A percentile compares a stretch with the other conserved stretches of the same genome.
Evolutionary conservation across 2,329 filamentous ascomycete genomes (phyloP).

Genomic region (Fusarium udum): DNA sequence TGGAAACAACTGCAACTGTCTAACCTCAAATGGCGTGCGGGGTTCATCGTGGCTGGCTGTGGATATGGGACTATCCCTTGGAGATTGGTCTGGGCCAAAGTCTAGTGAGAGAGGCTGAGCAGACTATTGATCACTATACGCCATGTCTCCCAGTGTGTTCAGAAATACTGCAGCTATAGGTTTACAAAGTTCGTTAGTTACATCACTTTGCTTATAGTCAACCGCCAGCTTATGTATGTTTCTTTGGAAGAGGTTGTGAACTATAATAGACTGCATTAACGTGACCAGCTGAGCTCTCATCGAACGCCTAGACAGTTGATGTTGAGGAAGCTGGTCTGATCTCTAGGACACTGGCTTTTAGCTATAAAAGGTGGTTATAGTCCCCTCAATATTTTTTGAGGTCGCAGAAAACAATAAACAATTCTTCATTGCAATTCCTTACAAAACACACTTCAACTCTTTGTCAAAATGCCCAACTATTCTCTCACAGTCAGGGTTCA

Average conservation of each 20-base stretch:
- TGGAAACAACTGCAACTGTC: not conserved
- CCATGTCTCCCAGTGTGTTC: not conserved
- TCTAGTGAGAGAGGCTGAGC: not conserved
- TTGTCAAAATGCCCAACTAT: not conserved
- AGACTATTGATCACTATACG: not conserved
- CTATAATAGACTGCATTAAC: not conserved
- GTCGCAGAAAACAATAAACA: too few species aligned
- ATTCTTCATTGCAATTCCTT: not conserved
- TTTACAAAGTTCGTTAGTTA: not conserved
- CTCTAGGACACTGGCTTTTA: accelerated
- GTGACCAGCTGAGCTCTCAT: not conserved
- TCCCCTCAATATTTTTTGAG: accelerated
- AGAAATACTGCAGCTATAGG: not conserved
- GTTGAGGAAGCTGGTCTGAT: not conserved
- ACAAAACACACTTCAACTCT: accelerated
- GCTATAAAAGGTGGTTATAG: not conserved
- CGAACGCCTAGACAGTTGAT: not conserved
- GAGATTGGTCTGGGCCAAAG: not conserved
- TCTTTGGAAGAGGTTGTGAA: accelerated
- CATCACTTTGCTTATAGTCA: not conserved
- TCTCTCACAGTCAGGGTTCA: not conserved
- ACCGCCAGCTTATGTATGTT: not conserved
- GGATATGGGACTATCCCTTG: not conserved
- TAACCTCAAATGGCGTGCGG: not conserved
- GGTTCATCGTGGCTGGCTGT: not conserved